Evolutionary conservation across 345 rosid genomes (phyloP), one percentile per base, ranked within the genome.

Genomic region (Eucalyptus shirleyi): DNA sequence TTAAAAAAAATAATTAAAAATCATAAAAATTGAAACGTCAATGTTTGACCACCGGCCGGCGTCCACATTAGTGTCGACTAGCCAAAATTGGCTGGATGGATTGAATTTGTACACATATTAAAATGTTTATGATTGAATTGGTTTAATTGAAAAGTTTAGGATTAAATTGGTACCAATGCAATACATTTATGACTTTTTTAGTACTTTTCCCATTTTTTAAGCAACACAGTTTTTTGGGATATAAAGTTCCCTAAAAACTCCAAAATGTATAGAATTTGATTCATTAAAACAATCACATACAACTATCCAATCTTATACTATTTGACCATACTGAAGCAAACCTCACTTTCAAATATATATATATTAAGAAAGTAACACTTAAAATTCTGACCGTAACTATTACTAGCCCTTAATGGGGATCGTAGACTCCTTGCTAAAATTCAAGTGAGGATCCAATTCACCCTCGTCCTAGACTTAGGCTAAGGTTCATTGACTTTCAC

Each of bases 11-110:
- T 5, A 50, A 50, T 50, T 50, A 1, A 50, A 50, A 50, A 15
- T 50, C 51, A 50, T 50, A 50, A 50, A 50, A 15, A 50, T 50
- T 50, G 6, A 1, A 1, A 49, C 15, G 15, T 12, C 5, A 1
- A 0, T 1, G 6, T 50, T 0, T 3, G 0, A 0, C 7, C 51
- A 50, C 6, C 6, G 6, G 7, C 0, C 17, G 0, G 15, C 3
- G 0, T 50, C 51, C 3, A 50, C 18, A 5, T 50, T 3, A 4
- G 3, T 50, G 51, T 50, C 5, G 0, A 50, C 17, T 1, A 5
- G 51, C 51, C 51, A 50, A 50, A 50, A 50, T 50, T 50, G 18
- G 6, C 51, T 3, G 6, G 7, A 50, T 50, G 7, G 3, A 50
- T 3, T 50, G 6, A 15, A 50, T 50, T 50, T 0, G 0, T 50